phyloP scores from a whole-genome alignment of 2,329 filamentous ascomycete genomes.

The Microcera coccophila region DNA sequence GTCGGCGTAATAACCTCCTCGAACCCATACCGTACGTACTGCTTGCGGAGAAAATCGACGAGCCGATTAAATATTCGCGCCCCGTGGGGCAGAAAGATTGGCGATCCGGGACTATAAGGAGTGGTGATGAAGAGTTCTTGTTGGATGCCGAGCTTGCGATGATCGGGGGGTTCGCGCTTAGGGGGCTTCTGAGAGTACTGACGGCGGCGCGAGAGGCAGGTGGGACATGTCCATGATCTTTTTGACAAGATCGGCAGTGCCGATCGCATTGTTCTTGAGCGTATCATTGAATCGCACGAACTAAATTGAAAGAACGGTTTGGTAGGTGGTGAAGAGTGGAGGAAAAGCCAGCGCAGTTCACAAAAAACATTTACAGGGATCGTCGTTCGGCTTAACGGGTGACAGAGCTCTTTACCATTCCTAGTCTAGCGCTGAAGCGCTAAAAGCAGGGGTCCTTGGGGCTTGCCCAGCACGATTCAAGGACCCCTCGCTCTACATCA shows the following conservation, averaged over 20 bases:
- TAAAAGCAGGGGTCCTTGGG: slow-evolving; percentile 12
- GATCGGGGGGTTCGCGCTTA: slow-evolving; percentile 45
- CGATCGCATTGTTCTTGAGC: slow-evolving; percentile 21
- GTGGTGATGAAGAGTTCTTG: slow-evolving; percentile 79
- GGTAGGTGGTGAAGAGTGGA: background rate
- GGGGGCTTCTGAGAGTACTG: slow-evolving; percentile 30
- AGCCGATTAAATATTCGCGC: slow-evolving; percentile 80
- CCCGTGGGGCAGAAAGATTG: slow-evolving; percentile 79
- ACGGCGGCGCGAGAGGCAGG: slow-evolving; percentile 29
- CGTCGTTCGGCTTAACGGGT: background rate
- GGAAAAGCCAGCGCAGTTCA: slow-evolving; percentile 4
- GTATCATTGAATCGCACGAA: slow-evolving; percentile 34
- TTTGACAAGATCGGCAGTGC: slow-evolving; percentile 14
- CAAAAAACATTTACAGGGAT: too few relatives aligned
- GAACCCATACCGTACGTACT: slow-evolving; percentile 82
- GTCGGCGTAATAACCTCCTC: slow-evolving; percentile 85
- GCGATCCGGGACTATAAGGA: slow-evolving; percentile 77
- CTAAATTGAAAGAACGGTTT: slow-evolving; percentile 16
- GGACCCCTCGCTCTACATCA: background rate
- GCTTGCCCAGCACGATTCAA: background rate
- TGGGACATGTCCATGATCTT: slow-evolving; percentile 31
- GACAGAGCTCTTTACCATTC: slow-evolving; percentile 22
- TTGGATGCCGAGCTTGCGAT: slow-evolving; percentile 56
- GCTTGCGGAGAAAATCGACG: slow-evolving; percentile 73
- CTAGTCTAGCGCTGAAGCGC: slow-evolving; percentile 18